phyloP scores from a whole-genome alignment of 2,329 filamentous ascomycete genomes.

The Talaromyces albobiverticillius region DNA sequence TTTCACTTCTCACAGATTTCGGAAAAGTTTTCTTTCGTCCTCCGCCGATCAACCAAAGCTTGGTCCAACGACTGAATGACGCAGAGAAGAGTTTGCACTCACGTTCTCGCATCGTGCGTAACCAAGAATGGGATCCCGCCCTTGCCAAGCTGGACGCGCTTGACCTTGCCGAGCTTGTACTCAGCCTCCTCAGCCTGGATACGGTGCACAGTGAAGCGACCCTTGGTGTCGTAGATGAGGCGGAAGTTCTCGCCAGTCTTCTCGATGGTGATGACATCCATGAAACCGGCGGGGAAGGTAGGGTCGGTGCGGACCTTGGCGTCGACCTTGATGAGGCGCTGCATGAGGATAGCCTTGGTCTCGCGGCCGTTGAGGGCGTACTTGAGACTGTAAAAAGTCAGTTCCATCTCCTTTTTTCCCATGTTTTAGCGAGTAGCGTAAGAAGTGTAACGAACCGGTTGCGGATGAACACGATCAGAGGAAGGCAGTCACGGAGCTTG shows the following conservation, averaged over 20 bases:
- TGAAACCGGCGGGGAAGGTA: conserved; percentile 97
- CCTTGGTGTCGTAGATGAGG: conserved; percentile 99
- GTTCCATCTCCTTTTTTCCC: conserved; percentile 15
- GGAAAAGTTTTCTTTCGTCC: conserved; percentile 25
- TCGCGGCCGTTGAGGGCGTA: conserved; percentile 99
- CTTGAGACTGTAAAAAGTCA: conserved; percentile 73
- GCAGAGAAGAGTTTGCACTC: conserved; percentile 74
- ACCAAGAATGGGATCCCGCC: conserved; percentile 99
- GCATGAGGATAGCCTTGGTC: conserved; percentile 97
- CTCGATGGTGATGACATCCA: conserved; percentile 99
- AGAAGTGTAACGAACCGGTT: conserved; percentile 49
- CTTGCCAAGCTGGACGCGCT: conserved; percentile 98
- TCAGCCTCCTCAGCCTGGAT: conserved; percentile 98
- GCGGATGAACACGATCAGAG: conserved; percentile 96
- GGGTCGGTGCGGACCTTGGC: conserved; percentile 98
- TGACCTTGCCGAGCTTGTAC: conserved; percentile 99
- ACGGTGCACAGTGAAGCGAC: conserved; percentile 99
- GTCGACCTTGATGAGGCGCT: conserved; percentile 99
- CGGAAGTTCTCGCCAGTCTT: conserved; percentile 99
- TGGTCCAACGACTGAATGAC: conserved; percentile 99
- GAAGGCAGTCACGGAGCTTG: conserved; percentile 99
- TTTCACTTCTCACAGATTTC: conserved; percentile 25
- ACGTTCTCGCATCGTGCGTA: conserved; percentile 99
- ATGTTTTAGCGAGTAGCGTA: no score
- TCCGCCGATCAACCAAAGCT: conserved; percentile 74